phyloP scores from a whole-genome alignment of 2,329 filamentous ascomycete genomes.

The Phoma sp. region DNA sequence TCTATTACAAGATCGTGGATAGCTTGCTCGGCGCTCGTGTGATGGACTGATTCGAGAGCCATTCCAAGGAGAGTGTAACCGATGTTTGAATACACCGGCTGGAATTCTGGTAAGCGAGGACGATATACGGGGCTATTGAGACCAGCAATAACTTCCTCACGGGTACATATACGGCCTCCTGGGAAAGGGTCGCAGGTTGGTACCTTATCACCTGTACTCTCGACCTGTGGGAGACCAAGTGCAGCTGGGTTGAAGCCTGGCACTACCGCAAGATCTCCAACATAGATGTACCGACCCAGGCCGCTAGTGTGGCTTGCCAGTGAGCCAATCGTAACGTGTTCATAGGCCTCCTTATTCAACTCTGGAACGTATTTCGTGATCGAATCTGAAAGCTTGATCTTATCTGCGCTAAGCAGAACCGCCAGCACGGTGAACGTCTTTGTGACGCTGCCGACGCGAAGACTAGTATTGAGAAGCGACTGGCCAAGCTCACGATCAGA shows the following conservation, averaged over 20 bases:
- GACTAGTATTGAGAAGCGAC: constrained; percentile 23
- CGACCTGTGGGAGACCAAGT: constrained; percentile 26
- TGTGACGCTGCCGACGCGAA: constrained; percentile 33
- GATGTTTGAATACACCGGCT: constrained; percentile 32
- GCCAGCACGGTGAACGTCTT: constrained; percentile 37
- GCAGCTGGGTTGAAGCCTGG: constrained; percentile 17
- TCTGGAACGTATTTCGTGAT: constrained; percentile 34
- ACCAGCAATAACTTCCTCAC: constrained; percentile 26
- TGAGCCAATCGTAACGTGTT: constrained; percentile 27
- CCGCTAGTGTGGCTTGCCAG: constrained; percentile 34
- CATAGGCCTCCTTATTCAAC: constrained; percentile 21
- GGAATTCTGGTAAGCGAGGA: constrained; percentile 24
- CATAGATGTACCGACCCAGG: constrained; percentile 30
- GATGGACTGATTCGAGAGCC: constrained; percentile 27
- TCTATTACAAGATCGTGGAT: constrained; percentile 30
- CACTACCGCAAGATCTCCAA: constrained; percentile 27
- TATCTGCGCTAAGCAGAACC: constrained; percentile 24
- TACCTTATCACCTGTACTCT: constrained; percentile 16
- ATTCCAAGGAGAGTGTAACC: constrained; percentile 33
- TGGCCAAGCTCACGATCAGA: constrained; percentile 18
- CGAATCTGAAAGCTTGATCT: constrained; percentile 29
- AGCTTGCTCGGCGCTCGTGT: constrained; percentile 26
- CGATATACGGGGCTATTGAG: constrained; percentile 29
- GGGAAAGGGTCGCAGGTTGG: constrained; percentile 33
- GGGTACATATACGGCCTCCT: constrained; percentile 26